Evolutionary conservation across 306 rosid species (phyloP).

Genomic region (Sindora glabra): DNA sequence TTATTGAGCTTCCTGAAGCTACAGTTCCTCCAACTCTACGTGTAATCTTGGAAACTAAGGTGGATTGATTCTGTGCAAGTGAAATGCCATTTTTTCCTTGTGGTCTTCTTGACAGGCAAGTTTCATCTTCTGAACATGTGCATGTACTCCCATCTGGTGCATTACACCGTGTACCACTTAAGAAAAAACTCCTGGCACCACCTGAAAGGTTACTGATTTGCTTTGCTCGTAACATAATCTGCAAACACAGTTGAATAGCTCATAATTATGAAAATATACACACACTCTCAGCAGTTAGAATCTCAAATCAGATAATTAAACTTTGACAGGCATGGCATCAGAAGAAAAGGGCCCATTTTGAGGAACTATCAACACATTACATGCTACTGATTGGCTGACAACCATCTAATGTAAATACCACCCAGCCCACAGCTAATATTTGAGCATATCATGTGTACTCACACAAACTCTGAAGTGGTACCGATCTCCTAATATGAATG

Average conservation of each 20-base stretch:
- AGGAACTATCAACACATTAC: background rate
- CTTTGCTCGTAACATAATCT: slow-evolving; percentile 79
- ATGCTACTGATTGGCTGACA: background rate
- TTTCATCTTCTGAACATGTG: slow-evolving; percentile 74
- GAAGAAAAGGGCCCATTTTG: background rate
- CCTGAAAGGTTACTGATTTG: slow-evolving; percentile 63
- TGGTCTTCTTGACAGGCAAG: slow-evolving; percentile 52
- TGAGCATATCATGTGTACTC: too few relatives aligned
- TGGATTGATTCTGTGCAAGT: slow-evolving; percentile 40
- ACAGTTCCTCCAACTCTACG: slow-evolving; percentile 38
- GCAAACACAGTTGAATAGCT: slow-evolving; percentile 17
- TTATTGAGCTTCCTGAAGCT: slow-evolving; percentile 32
- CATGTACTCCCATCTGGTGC: slow-evolving; percentile 72
- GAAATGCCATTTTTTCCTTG: slow-evolving; percentile 31
- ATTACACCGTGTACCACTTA: slow-evolving; percentile 63
- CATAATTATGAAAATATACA: background rate
- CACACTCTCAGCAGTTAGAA: background rate
- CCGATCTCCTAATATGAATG: background rate
- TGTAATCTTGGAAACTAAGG: slow-evolving; percentile 34
- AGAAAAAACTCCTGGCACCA: slow-evolving; percentile 69
- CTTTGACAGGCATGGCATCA: too few relatives aligned
- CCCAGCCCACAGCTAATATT: background rate
- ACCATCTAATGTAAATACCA: background rate
- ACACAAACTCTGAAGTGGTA: background rate
- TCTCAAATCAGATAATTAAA: too few relatives aligned